These are phyloP conservation scores for Lentinula boryana DNA, from an alignment of 768 basidiomycete species.

Conservation along the genomic window DNA sequence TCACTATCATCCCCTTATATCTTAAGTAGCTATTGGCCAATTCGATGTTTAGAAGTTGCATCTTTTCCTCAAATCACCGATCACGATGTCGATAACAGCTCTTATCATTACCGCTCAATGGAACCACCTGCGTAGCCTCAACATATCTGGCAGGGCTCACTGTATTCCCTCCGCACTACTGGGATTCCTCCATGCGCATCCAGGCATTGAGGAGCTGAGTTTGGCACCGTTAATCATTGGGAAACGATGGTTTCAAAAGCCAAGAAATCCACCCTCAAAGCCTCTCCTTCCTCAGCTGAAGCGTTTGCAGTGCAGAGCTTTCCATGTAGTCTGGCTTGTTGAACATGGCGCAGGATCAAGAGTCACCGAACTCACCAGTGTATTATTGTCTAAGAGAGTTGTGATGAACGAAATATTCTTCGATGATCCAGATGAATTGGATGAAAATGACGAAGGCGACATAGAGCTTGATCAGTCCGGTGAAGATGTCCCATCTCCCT, in stretches of 20 bases:
- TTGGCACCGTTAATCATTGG: neutral
- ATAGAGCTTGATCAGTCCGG: neutral
- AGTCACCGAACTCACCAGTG: neutral
- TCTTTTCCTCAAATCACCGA: neutral
- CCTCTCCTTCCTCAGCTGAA: neutral
- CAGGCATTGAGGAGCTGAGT: neutral
- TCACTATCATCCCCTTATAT: constrained; percentile 94
- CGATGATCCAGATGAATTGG: neutral
- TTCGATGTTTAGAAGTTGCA: neutral
- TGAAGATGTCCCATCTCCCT: neutral
- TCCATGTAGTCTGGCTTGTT: neutral
- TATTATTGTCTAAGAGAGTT: neutral
- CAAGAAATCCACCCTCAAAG: neutral
- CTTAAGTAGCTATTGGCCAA: too few relatives aligned
- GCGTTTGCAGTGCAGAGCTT: neutral
- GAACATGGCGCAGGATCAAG: neutral
- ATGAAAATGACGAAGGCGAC: neutral
- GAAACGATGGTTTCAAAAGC: neutral
- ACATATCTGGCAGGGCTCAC: neutral
- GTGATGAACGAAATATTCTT: neutral
- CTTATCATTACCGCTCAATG: neutral
- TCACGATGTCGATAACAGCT: neutral
- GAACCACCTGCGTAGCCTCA: neutral
- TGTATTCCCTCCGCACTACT: neutral
- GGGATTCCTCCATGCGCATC: neutral